Evolutionary conservation across 2,329 filamentous ascomycete species (phyloP), one percentile per base, ranked within the genome.

Genomic region (Pseudomassariella vexata): DNA sequence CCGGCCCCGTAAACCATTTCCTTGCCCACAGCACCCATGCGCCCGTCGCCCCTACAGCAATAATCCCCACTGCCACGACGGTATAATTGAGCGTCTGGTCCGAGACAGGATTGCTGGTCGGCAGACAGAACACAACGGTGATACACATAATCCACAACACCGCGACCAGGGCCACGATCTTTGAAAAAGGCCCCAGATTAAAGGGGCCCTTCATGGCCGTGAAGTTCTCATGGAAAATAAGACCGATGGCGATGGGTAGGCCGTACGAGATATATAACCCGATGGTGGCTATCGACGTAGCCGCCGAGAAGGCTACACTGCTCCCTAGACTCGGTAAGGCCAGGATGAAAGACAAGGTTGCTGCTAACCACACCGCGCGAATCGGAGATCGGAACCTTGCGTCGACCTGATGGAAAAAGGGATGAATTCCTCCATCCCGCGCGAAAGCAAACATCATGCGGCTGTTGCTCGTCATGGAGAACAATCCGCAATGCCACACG

Each of bases 361-460:
- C 68, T 7, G 70, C 71, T 1, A 77, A 62, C 68, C 71, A 76
- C 42, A 77, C 60, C 19, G 72, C 59, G n/a, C 67, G 60, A 28
- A 70, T 54, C 2, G 72, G 72, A 7, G 60, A 66, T 24, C 60
- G 55, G 53, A 72, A 72, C 9, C 59, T 57, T 10, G 46, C 45
- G 44, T 75, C 68, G 24, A 76, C 70, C 17, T 63, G 57, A 48
- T 72, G 62, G 53, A 77, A 77, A 52, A 72, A 73, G 8, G 57
- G 48, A 19, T 62, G 70, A 38, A 76, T 67, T 12, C 70, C 72
- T n/a, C 66, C 59, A 41, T 76, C 72, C 11, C 72, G 61, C 0
- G 66, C 59, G 43, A 76, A 76, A 1, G 70, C 70, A 42, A 74
- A 76, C 68, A 76, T 76, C 72, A 76, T 76, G 17, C 72, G 60